phyloP scores from a whole-genome alignment of 495 filamentous ascomycete genomes.

The Tuber calosporum region DNA sequence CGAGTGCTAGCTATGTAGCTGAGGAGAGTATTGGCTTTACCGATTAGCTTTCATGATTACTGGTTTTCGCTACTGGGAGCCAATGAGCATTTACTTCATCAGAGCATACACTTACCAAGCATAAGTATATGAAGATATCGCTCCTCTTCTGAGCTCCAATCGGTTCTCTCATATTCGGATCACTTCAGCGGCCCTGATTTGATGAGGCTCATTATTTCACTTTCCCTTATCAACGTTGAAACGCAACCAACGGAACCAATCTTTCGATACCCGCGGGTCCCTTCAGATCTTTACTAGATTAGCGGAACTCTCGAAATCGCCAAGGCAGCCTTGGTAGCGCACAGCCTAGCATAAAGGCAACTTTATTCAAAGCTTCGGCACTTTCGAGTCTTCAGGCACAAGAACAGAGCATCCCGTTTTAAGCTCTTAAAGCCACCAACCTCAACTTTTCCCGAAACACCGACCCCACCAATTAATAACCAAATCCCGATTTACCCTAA shows the following conservation, averaged over 20 bases:
- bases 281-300: not conserved
- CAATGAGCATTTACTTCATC: not conserved
- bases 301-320: not conserved
- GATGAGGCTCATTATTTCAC: not conserved
- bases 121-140: not conserved
- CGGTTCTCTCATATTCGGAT: not conserved
- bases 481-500: not conserved
- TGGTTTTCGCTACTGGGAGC: not conserved
- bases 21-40: not conserved
- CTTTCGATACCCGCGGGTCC: not conserved
- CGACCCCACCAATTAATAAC: not conserved
- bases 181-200: not conserved
- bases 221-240: not conserved
- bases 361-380: not conserved
- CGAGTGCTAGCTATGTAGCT: not conserved
- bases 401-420: not conserved
- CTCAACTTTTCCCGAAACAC: not conserved
- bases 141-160: not conserved
- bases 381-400: not conserved
- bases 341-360: not conserved
- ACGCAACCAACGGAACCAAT: not conserved
- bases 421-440: not conserved
- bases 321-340: not conserved
- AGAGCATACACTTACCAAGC: not conserved
- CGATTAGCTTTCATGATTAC: not conserved